phyloP scores from a whole-genome alignment of 306 rosid genomes.

The Prinsepia uniflora region DNA sequence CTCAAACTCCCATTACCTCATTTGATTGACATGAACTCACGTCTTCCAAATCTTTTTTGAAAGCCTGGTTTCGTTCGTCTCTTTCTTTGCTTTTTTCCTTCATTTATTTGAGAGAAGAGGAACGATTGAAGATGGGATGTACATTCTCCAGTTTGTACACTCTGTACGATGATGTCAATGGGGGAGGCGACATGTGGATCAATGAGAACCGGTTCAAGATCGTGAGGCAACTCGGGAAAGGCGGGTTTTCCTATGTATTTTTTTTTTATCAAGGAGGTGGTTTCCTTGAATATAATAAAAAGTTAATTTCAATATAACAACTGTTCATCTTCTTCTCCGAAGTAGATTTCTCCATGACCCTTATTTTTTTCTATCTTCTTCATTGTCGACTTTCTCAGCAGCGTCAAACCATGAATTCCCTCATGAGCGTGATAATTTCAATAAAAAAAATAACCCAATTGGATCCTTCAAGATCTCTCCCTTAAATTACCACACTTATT shows the following conservation, averaged over 20 bases:
- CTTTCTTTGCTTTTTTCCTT: neutral
- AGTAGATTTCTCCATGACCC: too few species aligned
- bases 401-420: too few species aligned
- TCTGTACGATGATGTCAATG: constrained; percentile 78
- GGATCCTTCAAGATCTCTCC: too few species aligned
- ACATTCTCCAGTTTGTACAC: constrained; percentile 90
- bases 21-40: constrained; percentile 47
- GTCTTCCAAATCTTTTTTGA: constrained; percentile 30
- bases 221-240: constrained; percentile 95
- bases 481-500: too few species aligned
- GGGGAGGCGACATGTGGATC: constrained; percentile 98
- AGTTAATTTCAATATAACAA: too few species aligned
- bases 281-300: too few species aligned
- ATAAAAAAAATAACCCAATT: too few species aligned
- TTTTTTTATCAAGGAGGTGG: constrained; percentile 73
- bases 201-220: constrained; percentile 86
- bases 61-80: constrained; percentile 40
- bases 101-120: neutral
- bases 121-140: constrained; percentile 64
- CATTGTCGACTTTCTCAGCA: too few species aligned
- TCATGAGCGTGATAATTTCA: too few species aligned
- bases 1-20: neutral
- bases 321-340: too few species aligned
- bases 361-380: too few species aligned
- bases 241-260: constrained; percentile 90